Conservation (phyloP, 1,284 basidiomycete species). For the Fomitopsis pinicola region DNA sequence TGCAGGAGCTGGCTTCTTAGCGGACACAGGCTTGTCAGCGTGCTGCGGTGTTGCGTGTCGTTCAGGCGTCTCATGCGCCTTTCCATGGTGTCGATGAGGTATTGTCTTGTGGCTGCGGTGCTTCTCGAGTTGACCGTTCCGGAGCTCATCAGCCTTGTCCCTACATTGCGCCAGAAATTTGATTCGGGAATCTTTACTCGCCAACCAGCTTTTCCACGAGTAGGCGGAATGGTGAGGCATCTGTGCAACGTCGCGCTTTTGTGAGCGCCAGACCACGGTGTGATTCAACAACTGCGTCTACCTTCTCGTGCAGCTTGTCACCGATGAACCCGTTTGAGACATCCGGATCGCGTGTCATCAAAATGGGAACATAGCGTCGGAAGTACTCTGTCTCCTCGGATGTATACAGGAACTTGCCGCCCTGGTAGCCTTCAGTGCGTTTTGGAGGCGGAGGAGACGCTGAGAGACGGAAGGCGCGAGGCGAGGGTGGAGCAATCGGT, state of each 20-base stretch:
- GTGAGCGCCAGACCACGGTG: not conserved
- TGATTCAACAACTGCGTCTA: constrained; percentile 15
- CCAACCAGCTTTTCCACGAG: constrained; percentile 31
- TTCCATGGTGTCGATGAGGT: not conserved
- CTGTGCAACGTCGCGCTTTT: constrained; percentile 21
- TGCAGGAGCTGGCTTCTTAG: not conserved
- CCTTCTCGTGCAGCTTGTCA: constrained; percentile 35
- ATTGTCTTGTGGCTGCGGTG: not conserved
- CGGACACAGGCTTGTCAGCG: not conserved
- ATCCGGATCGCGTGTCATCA: constrained; percentile 35
- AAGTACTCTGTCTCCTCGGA: constrained; percentile 42
- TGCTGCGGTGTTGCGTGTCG: not conserved
- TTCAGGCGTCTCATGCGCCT: not conserved
- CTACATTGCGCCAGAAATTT: constrained; percentile 22
- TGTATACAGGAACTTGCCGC: constrained; percentile 39
- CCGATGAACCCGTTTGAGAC: constrained; percentile 29
- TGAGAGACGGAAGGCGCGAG: not conserved
- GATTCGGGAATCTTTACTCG: not conserved
- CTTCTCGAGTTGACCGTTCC: constrained; percentile 22
- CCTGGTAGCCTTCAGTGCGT: constrained; percentile 20
- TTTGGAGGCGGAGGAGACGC: constrained; percentile 37
- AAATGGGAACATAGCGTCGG: constrained; percentile 26
- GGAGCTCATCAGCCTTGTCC: constrained; percentile 34
- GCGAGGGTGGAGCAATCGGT: not conserved
- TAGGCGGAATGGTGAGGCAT: constrained; percentile 40